phyloP scores from a whole-genome alignment of 148 eudicot species.

The Vaccinium vitisidaea region DNA sequence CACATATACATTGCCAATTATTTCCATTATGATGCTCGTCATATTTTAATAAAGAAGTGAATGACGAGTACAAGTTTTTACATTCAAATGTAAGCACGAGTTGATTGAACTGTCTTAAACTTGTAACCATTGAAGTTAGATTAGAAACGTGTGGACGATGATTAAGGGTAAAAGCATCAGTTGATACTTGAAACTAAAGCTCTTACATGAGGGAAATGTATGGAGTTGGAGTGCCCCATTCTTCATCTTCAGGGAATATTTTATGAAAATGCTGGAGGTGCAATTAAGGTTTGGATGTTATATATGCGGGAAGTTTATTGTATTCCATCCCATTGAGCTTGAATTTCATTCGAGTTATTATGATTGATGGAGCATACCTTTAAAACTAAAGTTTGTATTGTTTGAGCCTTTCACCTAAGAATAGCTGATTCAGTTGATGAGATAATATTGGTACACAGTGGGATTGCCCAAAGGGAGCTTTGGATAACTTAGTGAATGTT shows the following conservation, averaged over 20 bases:
- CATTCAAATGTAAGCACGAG: neutral
- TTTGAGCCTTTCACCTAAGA: neutral
- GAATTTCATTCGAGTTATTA: neutral
- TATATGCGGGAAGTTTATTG: neutral
- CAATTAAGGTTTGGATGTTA: constrained; percentile 1
- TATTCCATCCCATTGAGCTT: neutral
- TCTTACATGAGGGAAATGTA: neutral
- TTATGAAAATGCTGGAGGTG: constrained; percentile 1
- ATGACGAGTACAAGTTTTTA: neutral
- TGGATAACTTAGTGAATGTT: neutral
- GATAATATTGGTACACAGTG: neutral
- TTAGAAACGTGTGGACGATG: neutral
- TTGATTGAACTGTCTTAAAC: neutral
- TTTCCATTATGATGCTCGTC: neutral
- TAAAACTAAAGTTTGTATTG: neutral
- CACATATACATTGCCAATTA: neutral
- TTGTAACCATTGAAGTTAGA: neutral
- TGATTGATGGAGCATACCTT: neutral
- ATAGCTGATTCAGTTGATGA: neutral
- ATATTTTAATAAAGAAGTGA: neutral
- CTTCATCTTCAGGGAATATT: neutral
- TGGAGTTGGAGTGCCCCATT: neutral
- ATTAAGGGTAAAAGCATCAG: neutral
- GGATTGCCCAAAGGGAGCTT: neutral
- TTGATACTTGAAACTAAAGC: neutral